Evolutionary conservation across 176 grass and related monocot genomes (phyloP).

Genomic region (Bonia amplexicaulis): DNA sequence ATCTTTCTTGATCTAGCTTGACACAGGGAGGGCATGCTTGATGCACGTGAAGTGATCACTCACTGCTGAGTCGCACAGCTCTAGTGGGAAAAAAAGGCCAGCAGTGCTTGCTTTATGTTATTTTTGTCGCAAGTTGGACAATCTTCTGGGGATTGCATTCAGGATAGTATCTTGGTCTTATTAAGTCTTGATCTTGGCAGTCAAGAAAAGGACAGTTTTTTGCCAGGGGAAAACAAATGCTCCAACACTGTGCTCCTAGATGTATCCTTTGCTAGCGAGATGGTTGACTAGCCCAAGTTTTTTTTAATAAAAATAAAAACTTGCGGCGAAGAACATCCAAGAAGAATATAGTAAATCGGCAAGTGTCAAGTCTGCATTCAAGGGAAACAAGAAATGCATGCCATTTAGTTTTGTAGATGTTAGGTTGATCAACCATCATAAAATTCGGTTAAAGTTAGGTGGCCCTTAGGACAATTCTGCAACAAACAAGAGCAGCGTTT

Average conservation of each 20-base stretch:
- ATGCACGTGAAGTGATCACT: slow-evolving; percentile 39
- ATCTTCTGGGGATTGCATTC: slow-evolving; percentile 24
- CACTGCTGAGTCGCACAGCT: slow-evolving; percentile 20
- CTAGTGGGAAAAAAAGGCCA: slow-evolving; percentile 11
- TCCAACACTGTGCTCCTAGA: no score
- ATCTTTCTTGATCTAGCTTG: slow-evolving; percentile 49
- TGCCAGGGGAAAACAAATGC: not conserved
- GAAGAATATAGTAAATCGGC: not conserved
- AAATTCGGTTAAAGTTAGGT: slow-evolving; percentile 45
- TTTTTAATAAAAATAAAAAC: not conserved
- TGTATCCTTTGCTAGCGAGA: no score
- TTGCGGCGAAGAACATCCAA: slow-evolving; percentile 4
- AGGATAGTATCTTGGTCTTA: slow-evolving; percentile 40
- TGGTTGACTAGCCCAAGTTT: not conserved
- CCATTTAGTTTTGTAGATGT: slow-evolving; percentile 40
- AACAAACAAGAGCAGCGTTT: slow-evolving; percentile 37
- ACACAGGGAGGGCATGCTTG: slow-evolving; percentile 31
- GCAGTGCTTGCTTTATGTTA: slow-evolving; percentile 4
- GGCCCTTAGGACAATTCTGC: slow-evolving; percentile 15
- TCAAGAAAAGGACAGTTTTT: not conserved
- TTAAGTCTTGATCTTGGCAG: slow-evolving; percentile 19
- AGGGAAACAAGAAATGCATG: slow-evolving; percentile 30
- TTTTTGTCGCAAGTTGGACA: slow-evolving; percentile 21
- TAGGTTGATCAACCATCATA: slow-evolving; percentile 43
- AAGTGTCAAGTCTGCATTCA: slow-evolving; percentile 26